These are phyloP conservation scores for Beta macrorhiza DNA, from an alignment of 179 eudicot genomes.

Conservation along the genomic window DNA sequence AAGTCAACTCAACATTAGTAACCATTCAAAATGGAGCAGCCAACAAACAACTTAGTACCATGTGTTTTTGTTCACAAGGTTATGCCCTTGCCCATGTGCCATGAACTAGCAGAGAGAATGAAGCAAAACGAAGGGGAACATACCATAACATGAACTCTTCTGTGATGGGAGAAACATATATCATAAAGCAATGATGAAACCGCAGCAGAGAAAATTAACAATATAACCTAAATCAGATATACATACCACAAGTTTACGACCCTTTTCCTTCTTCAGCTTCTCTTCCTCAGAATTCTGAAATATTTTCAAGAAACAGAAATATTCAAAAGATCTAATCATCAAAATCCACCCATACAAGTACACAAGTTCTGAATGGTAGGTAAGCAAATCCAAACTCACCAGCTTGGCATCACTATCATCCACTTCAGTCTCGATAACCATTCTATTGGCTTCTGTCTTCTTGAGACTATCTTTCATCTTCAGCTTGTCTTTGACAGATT, in stretches of 20 bases:
- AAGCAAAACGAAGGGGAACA: no score
- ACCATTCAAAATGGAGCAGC: neutral
- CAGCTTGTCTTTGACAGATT: no score
- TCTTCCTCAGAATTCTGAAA: conserved; percentile 26
- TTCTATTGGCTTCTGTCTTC: no score
- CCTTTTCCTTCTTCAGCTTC: conserved; percentile 29
- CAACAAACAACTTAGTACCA: neutral
- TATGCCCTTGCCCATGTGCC: no score
- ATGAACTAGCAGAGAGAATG: no score
- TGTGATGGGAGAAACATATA: no score
- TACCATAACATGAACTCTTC: no score
- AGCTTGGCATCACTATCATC: neutral
- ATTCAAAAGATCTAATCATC: neutral
- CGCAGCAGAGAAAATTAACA: no score
- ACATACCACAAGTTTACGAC: conserved; percentile 19
- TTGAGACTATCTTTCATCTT: no score
- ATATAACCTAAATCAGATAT: neutral
- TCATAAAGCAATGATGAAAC: no score
- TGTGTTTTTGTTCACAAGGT: neutral
- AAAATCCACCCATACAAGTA: neutral
- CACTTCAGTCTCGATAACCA: no score
- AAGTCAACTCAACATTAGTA: neutral
- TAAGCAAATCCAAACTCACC: neutral
- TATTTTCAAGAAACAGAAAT: neutral
- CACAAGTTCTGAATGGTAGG: neutral